Base-by-base conservation (phyloP, 352 stramenopile species). In the Labyrinthula sp. region DNA sequence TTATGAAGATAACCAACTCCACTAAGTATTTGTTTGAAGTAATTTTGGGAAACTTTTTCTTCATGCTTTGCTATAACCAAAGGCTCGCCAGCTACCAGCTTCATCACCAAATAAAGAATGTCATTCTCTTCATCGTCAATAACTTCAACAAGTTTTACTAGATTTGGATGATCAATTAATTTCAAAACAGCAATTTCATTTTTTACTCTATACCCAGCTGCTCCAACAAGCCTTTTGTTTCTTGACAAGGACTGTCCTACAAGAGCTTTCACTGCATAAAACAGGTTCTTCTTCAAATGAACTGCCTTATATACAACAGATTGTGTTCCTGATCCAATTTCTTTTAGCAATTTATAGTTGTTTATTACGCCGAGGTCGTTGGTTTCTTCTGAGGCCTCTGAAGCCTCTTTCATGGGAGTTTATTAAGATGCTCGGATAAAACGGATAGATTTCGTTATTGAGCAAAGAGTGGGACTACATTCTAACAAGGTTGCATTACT, bases 161-260 rank as follows among this genome's bases (percentile, higher is more conserved):
- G 79, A 48, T 92, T 91, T 24, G 63, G 73, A 47, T 92, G 79
- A 54, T 82, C 79, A 7, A 91, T 64, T 45, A 81, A 82, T 61
- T 85, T 85, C 75, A 91, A 89, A 47, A 90, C 84, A 3, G 68
- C 72, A n/a, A 91, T 75, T 55, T 91, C 79, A 5, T 71, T 69
- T 29, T 30, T 20, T 2, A 55, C n/a, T 9, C 25, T 34, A 3
- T 43, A 34, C 30, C 39, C 20, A n/a, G 20, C 20, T 10, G 22
- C 27, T 10, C 40, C 38, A 7, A 15, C 20, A 24, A 12, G 27
- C 20, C 45, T 2, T 4, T 29, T 28, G 9, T 26, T 28, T 1
- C 25, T 61, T 35, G 10, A 9, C 24, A 59, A 21, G 30, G 21
- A 54, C 3, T 22, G 31, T 8, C 39, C 14, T 24, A 47, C 29